Evolutionary conservation across 208 protist species (phyloP).

Genomic region (Trypanosoma rangeli): DNA sequence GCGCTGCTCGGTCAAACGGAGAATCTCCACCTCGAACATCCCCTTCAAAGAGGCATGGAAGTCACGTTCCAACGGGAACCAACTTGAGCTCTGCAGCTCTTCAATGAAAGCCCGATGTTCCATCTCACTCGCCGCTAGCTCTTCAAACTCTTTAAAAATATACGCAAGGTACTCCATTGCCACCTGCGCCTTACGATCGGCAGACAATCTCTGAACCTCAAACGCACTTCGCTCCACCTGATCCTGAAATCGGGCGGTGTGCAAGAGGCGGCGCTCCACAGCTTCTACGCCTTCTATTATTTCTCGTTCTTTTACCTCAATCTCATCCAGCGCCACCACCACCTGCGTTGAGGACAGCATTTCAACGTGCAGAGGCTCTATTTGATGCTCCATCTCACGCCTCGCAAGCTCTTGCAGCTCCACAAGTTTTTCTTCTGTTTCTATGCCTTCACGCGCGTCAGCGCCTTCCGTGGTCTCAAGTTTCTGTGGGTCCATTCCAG

Average conservation of each 20-base stretch:
- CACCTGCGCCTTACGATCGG: neutral
- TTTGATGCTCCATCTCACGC: conserved; percentile 7
- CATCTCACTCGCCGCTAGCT: neutral
- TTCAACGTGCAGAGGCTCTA: neutral
- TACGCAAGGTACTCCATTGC: neutral
- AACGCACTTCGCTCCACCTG: neutral
- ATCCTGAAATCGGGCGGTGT: neutral
- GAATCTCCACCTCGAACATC: neutral
- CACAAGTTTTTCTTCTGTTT: neutral
- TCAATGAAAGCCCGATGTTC: conserved; percentile 9
- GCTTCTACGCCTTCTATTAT: conserved; percentile 4
- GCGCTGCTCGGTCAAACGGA: neutral
- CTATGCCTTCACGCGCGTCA: neutral
- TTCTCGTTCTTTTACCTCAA: conserved; percentile 4
- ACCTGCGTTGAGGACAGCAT: conserved; percentile 4
- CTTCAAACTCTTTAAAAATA: neutral
- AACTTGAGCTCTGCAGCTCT: neutral
- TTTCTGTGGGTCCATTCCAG: neutral
- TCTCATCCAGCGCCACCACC: neutral
- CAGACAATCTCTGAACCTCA: neutral
- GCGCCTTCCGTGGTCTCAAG: neutral
- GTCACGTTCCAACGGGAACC: neutral
- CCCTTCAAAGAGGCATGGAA: neutral
- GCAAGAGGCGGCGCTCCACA: conserved; percentile 11
- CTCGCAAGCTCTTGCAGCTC: neutral